phyloP scores from a whole-genome alignment of 164 flowering plant genomes.

The Litsea cubeba region DNA sequence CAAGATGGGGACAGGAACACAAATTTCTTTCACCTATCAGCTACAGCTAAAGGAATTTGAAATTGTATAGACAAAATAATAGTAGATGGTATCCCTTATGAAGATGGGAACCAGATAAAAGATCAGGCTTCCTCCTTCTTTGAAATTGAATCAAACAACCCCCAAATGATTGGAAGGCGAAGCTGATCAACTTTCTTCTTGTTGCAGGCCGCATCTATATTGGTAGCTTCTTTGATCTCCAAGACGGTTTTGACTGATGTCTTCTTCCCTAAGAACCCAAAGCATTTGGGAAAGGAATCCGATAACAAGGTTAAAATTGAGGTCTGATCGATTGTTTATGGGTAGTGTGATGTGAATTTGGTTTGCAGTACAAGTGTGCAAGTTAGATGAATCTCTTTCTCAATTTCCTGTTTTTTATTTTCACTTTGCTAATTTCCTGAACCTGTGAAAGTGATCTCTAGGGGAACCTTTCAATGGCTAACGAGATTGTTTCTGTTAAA shows the following conservation, averaged over 20 bases:
- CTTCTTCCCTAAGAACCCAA: not conserved
- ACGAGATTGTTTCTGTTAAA: not conserved
- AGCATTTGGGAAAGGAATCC: not conserved
- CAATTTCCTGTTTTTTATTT: too few species aligned
- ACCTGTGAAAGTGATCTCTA: not conserved
- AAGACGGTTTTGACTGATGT: not conserved
- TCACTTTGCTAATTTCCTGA: not conserved
- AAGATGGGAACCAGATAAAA: too few species aligned
- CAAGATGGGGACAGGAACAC: too few species aligned
- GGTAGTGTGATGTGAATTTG: not conserved
- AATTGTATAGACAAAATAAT: too few species aligned
- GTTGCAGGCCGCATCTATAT: not conserved
- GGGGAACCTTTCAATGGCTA: not conserved
- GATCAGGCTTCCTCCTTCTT: too few species aligned
- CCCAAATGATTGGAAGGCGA: too few species aligned
- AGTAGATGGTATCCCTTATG: too few species aligned
- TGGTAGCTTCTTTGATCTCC: not conserved
- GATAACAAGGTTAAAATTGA: too few species aligned
- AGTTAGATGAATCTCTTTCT: not conserved
- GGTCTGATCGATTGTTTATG: too few species aligned
- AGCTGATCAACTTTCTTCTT: not conserved
- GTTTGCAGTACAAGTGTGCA: not conserved
- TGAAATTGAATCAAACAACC: too few species aligned
- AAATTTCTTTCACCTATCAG: too few species aligned
- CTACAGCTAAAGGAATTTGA: too few species aligned